These are phyloP conservation scores for Suhomyces atakaporum DNA, from an alignment of 1,139 yeast genomes.

Conservation along the genomic window DNA sequence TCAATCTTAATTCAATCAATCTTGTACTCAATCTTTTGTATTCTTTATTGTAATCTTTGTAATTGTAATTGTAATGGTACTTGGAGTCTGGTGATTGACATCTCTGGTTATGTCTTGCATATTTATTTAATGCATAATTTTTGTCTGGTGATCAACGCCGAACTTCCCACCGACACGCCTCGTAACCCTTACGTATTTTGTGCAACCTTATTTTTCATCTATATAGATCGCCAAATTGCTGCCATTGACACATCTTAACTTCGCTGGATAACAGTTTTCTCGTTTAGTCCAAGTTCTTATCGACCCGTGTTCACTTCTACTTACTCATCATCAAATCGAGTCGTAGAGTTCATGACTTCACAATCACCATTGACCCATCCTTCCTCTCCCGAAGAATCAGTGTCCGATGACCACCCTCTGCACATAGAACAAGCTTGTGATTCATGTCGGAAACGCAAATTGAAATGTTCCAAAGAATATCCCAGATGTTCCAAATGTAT, in stretches of 20 bases:
- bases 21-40: too few species aligned
- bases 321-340: neutral
- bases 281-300: too few species aligned
- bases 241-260: too few species aligned
- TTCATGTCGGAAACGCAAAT: constrained; percentile 58
- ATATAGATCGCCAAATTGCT: constrained; percentile 12
- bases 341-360: constrained; percentile 1
- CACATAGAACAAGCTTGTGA: constrained; percentile 56
- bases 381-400: constrained; percentile 1
- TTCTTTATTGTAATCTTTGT: too few species aligned
- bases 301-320: neutral
- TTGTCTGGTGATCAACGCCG: constrained; percentile 12
- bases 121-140: constrained; percentile 1
- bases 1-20: too few species aligned
- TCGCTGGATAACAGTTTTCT: too few species aligned
- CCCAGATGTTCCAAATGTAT: constrained; percentile 80
- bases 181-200: constrained; percentile 10
- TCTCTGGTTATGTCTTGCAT: neutral
- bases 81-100: too few species aligned
- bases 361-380: constrained; percentile 1
- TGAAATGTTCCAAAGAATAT: constrained; percentile 60
- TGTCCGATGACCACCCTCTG: constrained; percentile 10
- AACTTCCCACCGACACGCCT: constrained; percentile 8
- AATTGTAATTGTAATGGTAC: too few species aligned
- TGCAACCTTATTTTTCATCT: constrained; percentile 8